Conservation (phyloP, 495 filamentous ascomycete genomes). For the Aspergillus egyptiacus region DNA sequence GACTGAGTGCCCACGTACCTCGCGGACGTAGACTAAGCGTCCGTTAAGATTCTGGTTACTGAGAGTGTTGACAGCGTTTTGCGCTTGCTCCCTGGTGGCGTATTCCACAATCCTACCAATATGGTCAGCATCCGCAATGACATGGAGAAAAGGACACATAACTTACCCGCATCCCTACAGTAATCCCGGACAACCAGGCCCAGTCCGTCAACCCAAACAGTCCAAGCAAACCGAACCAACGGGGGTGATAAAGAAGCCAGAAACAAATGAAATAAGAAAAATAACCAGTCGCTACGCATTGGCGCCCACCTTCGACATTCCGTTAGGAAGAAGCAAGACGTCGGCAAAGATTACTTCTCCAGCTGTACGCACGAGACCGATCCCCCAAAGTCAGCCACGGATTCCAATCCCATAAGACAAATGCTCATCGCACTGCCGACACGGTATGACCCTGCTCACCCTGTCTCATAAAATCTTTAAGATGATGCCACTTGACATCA, state of each 20-base stretch:
- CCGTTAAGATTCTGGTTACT: constrained; percentile 99
- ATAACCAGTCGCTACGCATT: constrained; percentile 82
- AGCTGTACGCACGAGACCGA: constrained; percentile 50
- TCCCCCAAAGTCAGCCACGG: constrained; percentile 31
- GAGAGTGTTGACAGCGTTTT: constrained; percentile 93
- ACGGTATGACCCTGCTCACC: constrained; percentile 57
- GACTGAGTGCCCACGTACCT: constrained; percentile 60
- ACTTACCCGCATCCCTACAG: constrained; percentile 99
- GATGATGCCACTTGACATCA: constrained; percentile 99
- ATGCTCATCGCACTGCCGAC: constrained; percentile 18
- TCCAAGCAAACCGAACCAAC: constrained; percentile 59
- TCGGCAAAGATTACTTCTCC: constrained; percentile 99
- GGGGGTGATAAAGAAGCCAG: constrained; percentile 28
- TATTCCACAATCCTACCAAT: constrained; percentile 95
- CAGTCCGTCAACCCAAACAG: constrained; percentile 99
- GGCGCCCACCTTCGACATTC: constrained; percentile 99
- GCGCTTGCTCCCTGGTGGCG: constrained; percentile 97
- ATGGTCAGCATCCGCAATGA: constrained; percentile 18
- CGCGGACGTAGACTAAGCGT: constrained; percentile 94
- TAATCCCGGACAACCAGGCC: constrained; percentile 76
- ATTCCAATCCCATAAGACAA: constrained; percentile 17
- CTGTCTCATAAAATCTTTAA: constrained; percentile 99
- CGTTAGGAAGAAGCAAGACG: constrained; percentile 99
- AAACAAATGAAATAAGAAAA: constrained; percentile 50
- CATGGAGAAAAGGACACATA: background rate